These are phyloP conservation scores for Spinellus fusiger DNA, from an alignment of 192 early-diverging fungal genomes.

Conservation along the genomic window DNA sequence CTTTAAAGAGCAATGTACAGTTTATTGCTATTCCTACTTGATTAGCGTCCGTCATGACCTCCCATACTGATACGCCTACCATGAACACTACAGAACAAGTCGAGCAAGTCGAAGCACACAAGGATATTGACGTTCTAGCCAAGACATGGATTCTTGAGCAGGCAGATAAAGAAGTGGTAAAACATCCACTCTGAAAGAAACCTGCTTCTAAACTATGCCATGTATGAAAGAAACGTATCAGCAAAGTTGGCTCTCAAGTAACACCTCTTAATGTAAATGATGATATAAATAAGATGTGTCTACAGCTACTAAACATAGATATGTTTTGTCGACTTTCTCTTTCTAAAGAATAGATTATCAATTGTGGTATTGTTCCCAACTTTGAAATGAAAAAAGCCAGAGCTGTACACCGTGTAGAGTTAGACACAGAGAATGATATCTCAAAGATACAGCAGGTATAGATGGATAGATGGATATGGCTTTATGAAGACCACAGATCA, in stretches of 20 bases:
- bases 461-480: neutral
- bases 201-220: no score
- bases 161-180: slow-evolving; percentile 40
- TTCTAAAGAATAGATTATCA: slow-evolving; percentile 21
- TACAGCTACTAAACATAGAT: slow-evolving; percentile 2
- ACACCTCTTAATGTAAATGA: slow-evolving; percentile 14
- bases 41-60: no score
- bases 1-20: no score
- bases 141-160: slow-evolving; percentile 43
- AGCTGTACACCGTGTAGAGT: slow-evolving; percentile 42
- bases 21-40: no score
- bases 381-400: slow-evolving; percentile 31
- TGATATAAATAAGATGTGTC: neutral
- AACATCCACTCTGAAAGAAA: no score
- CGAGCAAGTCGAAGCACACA: neutral
- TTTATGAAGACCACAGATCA: neutral
- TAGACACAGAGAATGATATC: slow-evolving; percentile 36
- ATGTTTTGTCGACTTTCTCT: neutral
- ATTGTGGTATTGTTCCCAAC: slow-evolving; percentile 42
- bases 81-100: neutral
- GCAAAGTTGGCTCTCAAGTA: slow-evolving; percentile 14
- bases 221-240: slow-evolving; percentile 22
- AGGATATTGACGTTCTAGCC: slow-evolving; percentile 24
- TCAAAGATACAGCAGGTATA: slow-evolving; percentile 34
- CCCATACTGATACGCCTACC: no score